Percentiles rank a stretch among this genome's conserved stretches.
Conservation (phyloP, 2,329 filamentous ascomycete genomes). For the Pyrenochaeta sp. region DNA sequence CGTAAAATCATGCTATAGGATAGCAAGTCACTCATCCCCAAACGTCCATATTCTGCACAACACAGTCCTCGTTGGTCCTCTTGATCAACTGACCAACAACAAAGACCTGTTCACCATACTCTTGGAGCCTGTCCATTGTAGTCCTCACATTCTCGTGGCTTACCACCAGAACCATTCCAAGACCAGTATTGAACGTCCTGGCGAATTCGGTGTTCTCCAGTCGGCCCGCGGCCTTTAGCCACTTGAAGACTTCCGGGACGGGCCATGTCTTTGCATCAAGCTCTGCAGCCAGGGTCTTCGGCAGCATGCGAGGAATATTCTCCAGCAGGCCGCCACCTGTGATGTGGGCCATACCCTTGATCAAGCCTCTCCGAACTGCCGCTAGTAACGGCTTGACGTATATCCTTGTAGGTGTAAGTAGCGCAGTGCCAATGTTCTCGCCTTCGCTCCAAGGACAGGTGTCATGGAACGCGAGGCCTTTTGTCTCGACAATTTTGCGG, state of each 20-base stretch:
- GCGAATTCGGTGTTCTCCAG: conserved; percentile 83
- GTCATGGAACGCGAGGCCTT: conserved; percentile 75
- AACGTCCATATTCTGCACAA: conserved; percentile 68
- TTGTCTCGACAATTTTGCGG: conserved; percentile 81
- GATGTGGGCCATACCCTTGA: conserved; percentile 97
- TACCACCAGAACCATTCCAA: conserved; percentile 93
- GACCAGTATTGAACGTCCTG: conserved; percentile 90
- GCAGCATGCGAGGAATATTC: conserved; percentile 95
- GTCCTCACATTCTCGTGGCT: conserved; percentile 68
- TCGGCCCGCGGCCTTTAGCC: conserved; percentile 79
- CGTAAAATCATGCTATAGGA: not conserved
- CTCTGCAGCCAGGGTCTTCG: conserved; percentile 77
- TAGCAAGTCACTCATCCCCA: conserved; percentile 42
- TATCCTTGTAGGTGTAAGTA: conserved; percentile 90
- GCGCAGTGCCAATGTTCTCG: conserved; percentile 73
- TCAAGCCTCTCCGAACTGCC: conserved; percentile 66
- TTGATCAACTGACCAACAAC: conserved; percentile 75
- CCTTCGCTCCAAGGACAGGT: conserved; percentile 77
- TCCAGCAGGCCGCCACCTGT: conserved; percentile 92
- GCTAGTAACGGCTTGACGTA: conserved; percentile 86
- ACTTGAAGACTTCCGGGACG: conserved; percentile 81
- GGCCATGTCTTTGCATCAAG: conserved; percentile 81
- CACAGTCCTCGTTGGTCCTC: conserved; percentile 63
- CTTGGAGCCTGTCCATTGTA: conserved; percentile 68
- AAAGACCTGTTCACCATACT: conserved; percentile 78